phyloP scores from a whole-genome alignment of 2,329 filamentous ascomycete genomes.

The Talaromyces marneffei region DNA sequence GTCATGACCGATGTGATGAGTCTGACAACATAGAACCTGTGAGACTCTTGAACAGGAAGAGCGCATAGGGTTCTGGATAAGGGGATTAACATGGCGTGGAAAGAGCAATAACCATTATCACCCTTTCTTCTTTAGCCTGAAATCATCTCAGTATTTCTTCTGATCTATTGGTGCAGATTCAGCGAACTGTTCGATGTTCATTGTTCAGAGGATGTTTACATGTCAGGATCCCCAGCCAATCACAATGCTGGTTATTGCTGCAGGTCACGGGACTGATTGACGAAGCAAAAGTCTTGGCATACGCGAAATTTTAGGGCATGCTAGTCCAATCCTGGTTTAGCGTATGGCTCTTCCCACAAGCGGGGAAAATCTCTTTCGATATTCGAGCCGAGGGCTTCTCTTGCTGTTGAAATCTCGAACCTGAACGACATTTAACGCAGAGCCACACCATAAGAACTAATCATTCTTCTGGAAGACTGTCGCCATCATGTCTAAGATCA shows the following conservation, averaged over 20 bases:
- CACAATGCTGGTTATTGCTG: not conserved
- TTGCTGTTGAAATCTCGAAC: conserved; percentile 22
- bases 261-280: not conserved
- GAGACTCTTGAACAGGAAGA: no score
- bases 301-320: conserved; percentile 12
- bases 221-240: not conserved
- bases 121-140: not conserved
- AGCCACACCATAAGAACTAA: conserved; percentile 68
- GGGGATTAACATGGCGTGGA: not conserved
- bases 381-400: conserved; percentile 14
- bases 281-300: conserved; percentile 5
- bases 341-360: conserved; percentile 31
- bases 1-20: not conserved
- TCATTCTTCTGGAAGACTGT: conserved; percentile 80
- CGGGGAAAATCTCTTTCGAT: conserved; percentile 27
- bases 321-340: conserved; percentile 20
- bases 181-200: not conserved
- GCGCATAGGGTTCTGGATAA: no score
- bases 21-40: not conserved
- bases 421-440: conserved; percentile 38
- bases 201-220: not conserved
- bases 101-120: not conserved
- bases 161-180: not conserved
- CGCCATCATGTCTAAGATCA: conserved; percentile 54
- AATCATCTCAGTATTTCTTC: not conserved